Conservation (phyloP, 305 asterid genomes). For the Caryopteris hybrid region DNA sequence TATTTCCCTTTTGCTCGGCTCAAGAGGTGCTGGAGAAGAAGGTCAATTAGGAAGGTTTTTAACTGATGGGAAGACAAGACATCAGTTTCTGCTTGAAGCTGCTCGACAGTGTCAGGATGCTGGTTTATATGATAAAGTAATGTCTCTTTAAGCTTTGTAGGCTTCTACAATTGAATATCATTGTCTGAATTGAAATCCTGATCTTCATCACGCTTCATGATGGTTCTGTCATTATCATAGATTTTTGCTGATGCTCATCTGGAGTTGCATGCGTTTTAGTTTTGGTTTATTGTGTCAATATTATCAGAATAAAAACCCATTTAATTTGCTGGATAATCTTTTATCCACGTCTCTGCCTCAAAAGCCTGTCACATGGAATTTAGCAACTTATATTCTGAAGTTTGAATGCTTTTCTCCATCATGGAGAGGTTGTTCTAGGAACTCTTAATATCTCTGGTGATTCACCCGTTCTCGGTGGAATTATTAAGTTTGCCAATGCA, state of each 20-base stretch:
- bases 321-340: not conserved
- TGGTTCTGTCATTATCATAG: conserved; percentile 1
- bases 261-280: not conserved
- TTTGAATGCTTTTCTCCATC: not conserved
- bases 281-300: not conserved
- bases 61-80: conserved; percentile 64
- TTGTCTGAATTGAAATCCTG: not conserved
- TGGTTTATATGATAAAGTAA: conserved; percentile 87
- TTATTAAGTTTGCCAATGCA: not conserved
- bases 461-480: not conserved
- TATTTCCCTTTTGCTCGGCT: conserved; percentile 71
- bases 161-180: not conserved
- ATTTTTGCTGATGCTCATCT: not conserved
- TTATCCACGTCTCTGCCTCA: not conserved
- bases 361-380: not conserved
- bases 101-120: conserved; percentile 80
- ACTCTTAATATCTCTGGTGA: not conserved
- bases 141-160: conserved; percentile 13
- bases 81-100: conserved; percentile 80
- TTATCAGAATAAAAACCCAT: not conserved
- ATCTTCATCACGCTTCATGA: conserved; percentile 5
- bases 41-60: conserved; percentile 83
- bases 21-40: conserved; percentile 88
- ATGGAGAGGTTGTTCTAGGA: not conserved
- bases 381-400: not conserved